Base-by-base conservation (phyloP, 1,139 yeast genomes). In the Torulaspora pretoriensis region DNA sequence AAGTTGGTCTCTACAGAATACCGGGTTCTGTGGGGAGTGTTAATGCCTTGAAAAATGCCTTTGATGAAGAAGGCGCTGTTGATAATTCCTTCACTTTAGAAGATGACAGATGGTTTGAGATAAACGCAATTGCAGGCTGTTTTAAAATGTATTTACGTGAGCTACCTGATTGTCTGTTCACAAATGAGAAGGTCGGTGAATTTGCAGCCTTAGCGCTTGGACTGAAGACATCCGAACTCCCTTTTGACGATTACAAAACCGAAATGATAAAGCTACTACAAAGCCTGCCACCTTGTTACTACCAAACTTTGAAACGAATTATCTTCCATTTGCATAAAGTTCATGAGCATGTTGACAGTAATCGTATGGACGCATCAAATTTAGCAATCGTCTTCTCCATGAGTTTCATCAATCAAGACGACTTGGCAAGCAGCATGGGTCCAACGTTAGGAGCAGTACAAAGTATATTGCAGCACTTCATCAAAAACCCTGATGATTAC, bases 1-100 rank as follows among this genome's bases (percentile, higher is more conserved):
- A 90, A 61, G 87, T 88, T 48, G 98, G 98, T 17, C 72, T 92
- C 16, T 92, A 92, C 64, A 80, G 98, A 64, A 86, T 90, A 50
- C 87, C 96, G 48, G 94, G 97, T 0, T 87, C 97, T 0, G 70
- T 88, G 36, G 85, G 87, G 38, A 87, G 88, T 43, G 80, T 92
- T 50, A 79, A 76, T 49, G 75, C 79, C 22, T 72, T 89, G 50
- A 87, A 83, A 61, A 70, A 73, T 8, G 81, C 81, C 31, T 86
- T 92, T 61, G 96, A 92, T 64, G 77, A 75, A 49, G 77, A 78
- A 24, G 87, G 87, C 13, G 77, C 75, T 8, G 52, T 57, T 3
- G 53, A 53, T 26, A 61, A 57, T 30, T 68, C 70, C 42, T 81
- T 87, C 51, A 73, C 79, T 28, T 75, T 83, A 63, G 80, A 78